Evolutionary conservation across 345 rosid genomes (phyloP).

Genomic region (Cardiospermum halicacabum): DNA sequence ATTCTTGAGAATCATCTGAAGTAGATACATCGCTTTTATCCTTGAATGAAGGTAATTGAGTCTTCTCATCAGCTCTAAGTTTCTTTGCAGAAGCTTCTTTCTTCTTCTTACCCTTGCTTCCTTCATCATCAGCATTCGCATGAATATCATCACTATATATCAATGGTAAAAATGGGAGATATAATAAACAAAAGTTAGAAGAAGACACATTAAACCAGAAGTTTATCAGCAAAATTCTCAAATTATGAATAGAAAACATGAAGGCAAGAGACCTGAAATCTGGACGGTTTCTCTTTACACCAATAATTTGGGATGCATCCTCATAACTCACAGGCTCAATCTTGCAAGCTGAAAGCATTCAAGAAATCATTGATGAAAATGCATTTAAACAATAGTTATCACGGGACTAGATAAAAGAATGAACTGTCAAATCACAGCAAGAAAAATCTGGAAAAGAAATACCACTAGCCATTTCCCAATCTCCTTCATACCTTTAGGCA

Average conservation of each 20-base stretch:
- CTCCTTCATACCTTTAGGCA: slow-evolving; percentile 31
- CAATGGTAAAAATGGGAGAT: not conserved
- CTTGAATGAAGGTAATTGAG: slow-evolving; percentile 26
- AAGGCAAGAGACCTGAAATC: slow-evolving; percentile 50
- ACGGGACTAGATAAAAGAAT: not conserved
- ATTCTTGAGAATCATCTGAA: slow-evolving; percentile 30
- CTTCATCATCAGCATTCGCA: slow-evolving; percentile 34
- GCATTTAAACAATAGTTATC: slow-evolving; percentile 4
- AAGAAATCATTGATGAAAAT: slow-evolving; percentile 15
- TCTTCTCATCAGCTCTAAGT: slow-evolving; percentile 39
- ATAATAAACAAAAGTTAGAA: slow-evolving; percentile 1
- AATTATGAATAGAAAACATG: not conserved
- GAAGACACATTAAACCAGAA: not conserved
- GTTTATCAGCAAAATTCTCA: not conserved
- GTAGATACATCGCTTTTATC: slow-evolving; percentile 27
- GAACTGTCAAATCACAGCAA: not conserved
- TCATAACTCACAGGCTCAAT: slow-evolving; percentile 27
- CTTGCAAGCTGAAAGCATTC: slow-evolving; percentile 40
- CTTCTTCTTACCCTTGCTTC: slow-evolving; percentile 29
- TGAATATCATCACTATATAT: slow-evolving; percentile 26
- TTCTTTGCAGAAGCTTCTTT: slow-evolving; percentile 34
- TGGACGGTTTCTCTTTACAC: slow-evolving; percentile 55
- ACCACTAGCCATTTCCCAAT: slow-evolving; percentile 8
- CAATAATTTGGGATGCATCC: slow-evolving; percentile 37
- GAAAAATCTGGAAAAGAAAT: slow-evolving; percentile 13